Percentiles rank a stretch among this genome's conserved stretches.
Evolutionary conservation across 2,329 filamentous ascomycete genomes (phyloP).

Genomic region (Aspergillus sp.): DNA sequence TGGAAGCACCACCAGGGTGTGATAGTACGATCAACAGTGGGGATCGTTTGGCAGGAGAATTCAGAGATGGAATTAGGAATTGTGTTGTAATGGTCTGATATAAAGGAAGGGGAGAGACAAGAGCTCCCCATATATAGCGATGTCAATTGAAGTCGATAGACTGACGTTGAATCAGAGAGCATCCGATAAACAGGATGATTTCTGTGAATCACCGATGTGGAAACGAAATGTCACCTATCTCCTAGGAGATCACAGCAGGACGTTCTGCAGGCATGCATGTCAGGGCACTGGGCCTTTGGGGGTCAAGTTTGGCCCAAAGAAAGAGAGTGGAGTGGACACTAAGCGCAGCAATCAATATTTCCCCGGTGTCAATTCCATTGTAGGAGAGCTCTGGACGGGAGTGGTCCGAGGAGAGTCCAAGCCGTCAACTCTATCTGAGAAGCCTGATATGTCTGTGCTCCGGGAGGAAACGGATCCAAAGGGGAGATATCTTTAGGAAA

Average conservation of each 20-base stretch:
- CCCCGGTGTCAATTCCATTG: not conserved
- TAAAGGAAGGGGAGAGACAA: not conserved
- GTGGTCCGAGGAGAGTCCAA: not conserved
- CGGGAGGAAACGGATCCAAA: not conserved
- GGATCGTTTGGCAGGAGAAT: not conserved
- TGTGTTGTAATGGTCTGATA: too few relatives aligned
- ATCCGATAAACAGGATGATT: not conserved
- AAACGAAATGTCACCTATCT: conserved; percentile 10
- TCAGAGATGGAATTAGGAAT: not conserved
- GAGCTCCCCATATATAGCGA: conserved; percentile 2
- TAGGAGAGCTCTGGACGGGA: not conserved
- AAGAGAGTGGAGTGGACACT: too few relatives aligned
- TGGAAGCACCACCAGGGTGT: not conserved
- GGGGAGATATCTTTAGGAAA: not conserved
- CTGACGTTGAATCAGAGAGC: not conserved
- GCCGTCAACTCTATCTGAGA: conserved; percentile 8
- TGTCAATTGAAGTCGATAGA: not conserved
- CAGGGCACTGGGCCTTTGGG: conserved; percentile 3
- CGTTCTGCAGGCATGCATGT: not conserved
- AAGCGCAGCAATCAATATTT: too few relatives aligned
- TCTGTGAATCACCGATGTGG: not conserved
- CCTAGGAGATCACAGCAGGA: conserved; percentile 4
- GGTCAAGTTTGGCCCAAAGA: not conserved
- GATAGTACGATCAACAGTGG: not conserved
- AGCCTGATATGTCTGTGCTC: conserved; percentile 15